Conservation (phyloP, 140 eudicot genomes). For the Artemisia princeps region DNA sequence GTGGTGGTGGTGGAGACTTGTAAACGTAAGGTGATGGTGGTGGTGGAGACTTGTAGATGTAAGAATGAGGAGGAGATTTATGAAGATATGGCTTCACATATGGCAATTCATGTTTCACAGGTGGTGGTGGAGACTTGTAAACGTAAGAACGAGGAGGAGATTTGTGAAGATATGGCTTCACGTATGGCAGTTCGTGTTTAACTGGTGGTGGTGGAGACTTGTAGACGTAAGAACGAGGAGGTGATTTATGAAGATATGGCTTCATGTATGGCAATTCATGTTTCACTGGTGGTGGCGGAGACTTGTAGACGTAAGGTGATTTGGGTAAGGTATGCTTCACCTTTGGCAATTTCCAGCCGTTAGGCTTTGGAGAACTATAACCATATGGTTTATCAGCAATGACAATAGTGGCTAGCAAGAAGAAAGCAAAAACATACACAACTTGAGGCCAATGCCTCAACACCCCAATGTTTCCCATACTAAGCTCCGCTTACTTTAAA, state of each 20-base stretch:
- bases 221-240: too few species aligned
- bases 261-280: background rate
- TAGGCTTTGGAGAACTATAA: conserved; percentile 23
- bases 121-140: conserved; percentile 27
- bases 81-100: too few species aligned
- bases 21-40: conserved; percentile 19
- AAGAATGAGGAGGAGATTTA: background rate
- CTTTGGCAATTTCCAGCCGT: conserved; percentile 22
- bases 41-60: background rate
- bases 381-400: conserved; percentile 29
- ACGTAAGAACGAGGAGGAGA: too few species aligned
- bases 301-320: conserved; percentile 21
- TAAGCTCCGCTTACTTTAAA: background rate
- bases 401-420: conserved; percentile 23
- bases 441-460: conserved; percentile 35
- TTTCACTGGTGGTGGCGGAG: conserved; percentile 22
- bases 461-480: conserved; percentile 20
- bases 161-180: too few species aligned
- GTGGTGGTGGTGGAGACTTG: conserved; percentile 27
- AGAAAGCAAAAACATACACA: conserved; percentile 26
- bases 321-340: conserved; percentile 5
- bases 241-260: too few species aligned
- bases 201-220: conserved; percentile 3
- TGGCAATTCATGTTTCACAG: conserved; percentile 2
- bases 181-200: background rate